These are phyloP conservation scores for Cytospora leucostoma DNA, from an alignment of 2,329 filamentous ascomycete genomes.

Conservation along the genomic window DNA sequence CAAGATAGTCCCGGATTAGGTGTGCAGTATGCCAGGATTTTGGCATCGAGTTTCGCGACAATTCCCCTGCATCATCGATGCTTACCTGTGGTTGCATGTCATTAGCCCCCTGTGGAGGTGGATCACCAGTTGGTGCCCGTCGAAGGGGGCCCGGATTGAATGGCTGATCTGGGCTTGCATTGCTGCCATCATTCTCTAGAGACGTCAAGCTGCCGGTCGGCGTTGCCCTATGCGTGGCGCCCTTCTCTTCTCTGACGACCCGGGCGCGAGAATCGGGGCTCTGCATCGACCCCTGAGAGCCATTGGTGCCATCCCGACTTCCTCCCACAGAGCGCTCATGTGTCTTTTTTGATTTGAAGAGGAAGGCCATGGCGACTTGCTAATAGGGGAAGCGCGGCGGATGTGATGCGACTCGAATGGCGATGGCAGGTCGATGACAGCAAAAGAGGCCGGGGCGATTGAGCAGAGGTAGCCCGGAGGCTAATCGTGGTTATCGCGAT, in stretches of 20 bases:
- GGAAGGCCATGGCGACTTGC: slow-evolving; percentile 68
- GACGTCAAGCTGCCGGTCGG: slow-evolving; percentile 80
- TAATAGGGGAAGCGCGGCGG: slow-evolving; percentile 42
- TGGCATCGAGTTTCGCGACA: no score
- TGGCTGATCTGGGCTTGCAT: slow-evolving; percentile 66
- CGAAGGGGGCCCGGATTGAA: slow-evolving; percentile 45
- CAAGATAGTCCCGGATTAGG: not conserved
- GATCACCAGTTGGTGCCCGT: slow-evolving; percentile 39
- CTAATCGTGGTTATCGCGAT: slow-evolving; percentile 15
- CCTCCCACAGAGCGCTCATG: slow-evolving; percentile 60
- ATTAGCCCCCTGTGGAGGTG: slow-evolving; percentile 52
- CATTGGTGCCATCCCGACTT: slow-evolving; percentile 54
- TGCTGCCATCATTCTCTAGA: slow-evolving; percentile 58
- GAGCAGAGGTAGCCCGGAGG: slow-evolving; percentile 14
- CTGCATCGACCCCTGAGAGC: slow-evolving; percentile 52
- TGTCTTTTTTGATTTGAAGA: slow-evolving; percentile 81
- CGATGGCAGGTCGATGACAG: slow-evolving; percentile 22
- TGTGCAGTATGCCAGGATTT: not conserved
- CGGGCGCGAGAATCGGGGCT: slow-evolving; percentile 52
- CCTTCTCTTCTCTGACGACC: slow-evolving; percentile 58
- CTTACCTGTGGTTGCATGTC: slow-evolving; percentile 43
- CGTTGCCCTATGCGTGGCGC: slow-evolving; percentile 59
- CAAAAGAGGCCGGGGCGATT: not conserved
- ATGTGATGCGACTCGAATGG: slow-evolving; percentile 28
- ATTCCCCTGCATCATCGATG: not conserved